Evolutionary conservation across 352 stramenopile species (phyloP), one percentile per base, ranked within the genome.

Genomic region (Globisporangium nagaii): DNA sequence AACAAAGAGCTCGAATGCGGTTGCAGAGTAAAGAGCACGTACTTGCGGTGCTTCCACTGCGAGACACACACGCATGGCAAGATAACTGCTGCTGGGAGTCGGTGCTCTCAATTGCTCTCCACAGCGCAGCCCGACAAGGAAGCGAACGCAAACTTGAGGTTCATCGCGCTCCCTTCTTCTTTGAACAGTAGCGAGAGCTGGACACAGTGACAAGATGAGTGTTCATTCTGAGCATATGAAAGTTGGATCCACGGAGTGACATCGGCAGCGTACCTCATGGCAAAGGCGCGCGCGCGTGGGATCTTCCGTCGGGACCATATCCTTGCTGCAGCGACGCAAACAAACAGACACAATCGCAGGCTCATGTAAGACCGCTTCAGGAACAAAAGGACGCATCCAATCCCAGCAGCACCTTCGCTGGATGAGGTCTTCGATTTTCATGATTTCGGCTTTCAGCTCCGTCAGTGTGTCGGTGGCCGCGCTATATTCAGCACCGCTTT

Each of bases 101-200:
- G 10, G n/a, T 17, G 4, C 4, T 5, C 1, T 50, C 27, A 49
- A 10, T 22, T 27, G 43, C n/a, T 50, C 30, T 40, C 15, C n/a
- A n/a, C n/a, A 13, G 46, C 54, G 30, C 11, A 11, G 34, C 20
- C 39, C 12, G 49, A n/a, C 11, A 28, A 25, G 9, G 35, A 35
- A 22, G 25, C 10, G 4, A 46, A 2, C 9, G n/a, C 32, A 15
- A 34, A 41, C 37, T 42, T 22, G 28, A 48, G 17, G n/a, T 35
- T 28, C 22, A 41, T 41, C n/a, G n/a, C n/a, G n/a, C 31, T 56
- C 4, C 66, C 63, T 65, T 79, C 69, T 4, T 69, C 69, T 22
- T 65, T 41, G 45, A 75, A 79, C 24, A 79, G 59, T 13, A 66
- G 60, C 31, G 28, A 30, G 42, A 20, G 13, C 20, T 70, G 13